These are phyloP conservation scores for Silene noctiflora DNA, from an alignment of 179 eudicot species.

Conservation along the genomic window DNA sequence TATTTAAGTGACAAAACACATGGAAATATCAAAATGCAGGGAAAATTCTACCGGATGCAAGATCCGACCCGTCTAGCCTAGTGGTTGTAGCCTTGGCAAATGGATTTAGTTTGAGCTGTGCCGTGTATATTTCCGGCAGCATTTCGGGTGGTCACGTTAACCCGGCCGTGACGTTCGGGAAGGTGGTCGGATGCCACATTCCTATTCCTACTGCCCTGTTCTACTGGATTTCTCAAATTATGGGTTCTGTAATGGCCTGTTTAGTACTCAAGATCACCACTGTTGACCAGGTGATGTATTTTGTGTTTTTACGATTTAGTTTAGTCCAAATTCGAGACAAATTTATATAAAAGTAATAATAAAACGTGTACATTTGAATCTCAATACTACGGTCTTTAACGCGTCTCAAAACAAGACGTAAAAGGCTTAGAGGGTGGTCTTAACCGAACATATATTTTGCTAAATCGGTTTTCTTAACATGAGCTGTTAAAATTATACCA, in stretches of 20 bases:
- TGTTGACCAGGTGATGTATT: slow-evolving; percentile 33
- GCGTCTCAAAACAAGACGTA: too few species aligned
- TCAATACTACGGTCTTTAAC: too few species aligned
- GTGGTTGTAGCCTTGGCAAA: slow-evolving; percentile 58
- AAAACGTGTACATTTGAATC: too few species aligned
- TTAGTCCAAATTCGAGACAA: background rate
- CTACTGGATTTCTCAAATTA: slow-evolving; percentile 75
- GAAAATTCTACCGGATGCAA: slow-evolving; percentile 51
- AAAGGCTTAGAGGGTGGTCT: too few species aligned
- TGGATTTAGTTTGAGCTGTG: slow-evolving; percentile 51
- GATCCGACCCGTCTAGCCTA: slow-evolving; percentile 50
- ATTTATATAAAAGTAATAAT: too few species aligned
- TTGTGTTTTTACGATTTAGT: background rate
- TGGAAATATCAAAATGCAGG: slow-evolving; percentile 34
- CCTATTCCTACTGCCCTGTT: slow-evolving; percentile 61
- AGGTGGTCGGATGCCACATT: slow-evolving; percentile 72
- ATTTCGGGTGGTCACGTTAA: slow-evolving; percentile 78
- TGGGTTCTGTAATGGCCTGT: slow-evolving; percentile 76
- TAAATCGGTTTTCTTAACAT: too few species aligned
- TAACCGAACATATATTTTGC: too few species aligned
- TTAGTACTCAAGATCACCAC: slow-evolving; percentile 56
- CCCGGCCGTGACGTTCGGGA: slow-evolving; percentile 82
- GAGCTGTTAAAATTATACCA: too few species aligned
- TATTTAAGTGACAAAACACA: too few species aligned
- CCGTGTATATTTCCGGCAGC: slow-evolving; percentile 52